A percentile compares a stretch with the other conserved stretches of the same genome.
Evolutionary conservation across 129 eudicot genomes (phyloP).

Genomic region (Flaveria brownii): DNA sequence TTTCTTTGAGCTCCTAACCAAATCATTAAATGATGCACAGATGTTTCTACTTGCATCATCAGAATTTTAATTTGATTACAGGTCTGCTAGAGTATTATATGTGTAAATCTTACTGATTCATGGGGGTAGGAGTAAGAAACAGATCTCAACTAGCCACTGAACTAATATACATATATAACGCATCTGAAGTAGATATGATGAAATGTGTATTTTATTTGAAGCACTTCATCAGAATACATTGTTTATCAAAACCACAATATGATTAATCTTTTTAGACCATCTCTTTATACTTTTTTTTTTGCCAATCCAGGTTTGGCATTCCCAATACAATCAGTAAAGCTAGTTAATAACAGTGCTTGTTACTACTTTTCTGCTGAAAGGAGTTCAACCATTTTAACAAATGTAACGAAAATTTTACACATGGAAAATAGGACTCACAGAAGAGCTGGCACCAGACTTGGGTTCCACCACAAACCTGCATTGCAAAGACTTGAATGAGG

Average conservation of each 20-base stretch:
- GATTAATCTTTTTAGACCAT: conserved; percentile 26
- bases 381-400: conserved; percentile 43
- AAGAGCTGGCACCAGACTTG: conserved; percentile 34
- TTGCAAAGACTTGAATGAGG: neutral
- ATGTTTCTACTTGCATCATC: no score
- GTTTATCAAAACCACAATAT: conserved; percentile 29
- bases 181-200: conserved; percentile 17
- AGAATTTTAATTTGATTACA: no score
- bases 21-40: no score
- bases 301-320: conserved; percentile 23
- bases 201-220: conserved; percentile 3
- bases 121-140: no score
- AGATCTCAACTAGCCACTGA: no score
- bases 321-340: conserved; percentile 31
- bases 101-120: no score
- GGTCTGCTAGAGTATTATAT: no score
- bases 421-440: conserved; percentile 42
- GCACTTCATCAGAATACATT: conserved; percentile 25
- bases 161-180: no score
- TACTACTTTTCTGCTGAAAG: conserved; percentile 36
- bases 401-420: conserved; percentile 45
- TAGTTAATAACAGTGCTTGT: conserved; percentile 25
- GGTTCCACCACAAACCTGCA: conserved; percentile 43
- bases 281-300: conserved; percentile 23
- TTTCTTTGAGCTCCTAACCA: no score